These are phyloP conservation scores for Trametes sanguinea DNA, from an alignment of 768 basidiomycete genomes.

Conservation along the genomic window DNA sequence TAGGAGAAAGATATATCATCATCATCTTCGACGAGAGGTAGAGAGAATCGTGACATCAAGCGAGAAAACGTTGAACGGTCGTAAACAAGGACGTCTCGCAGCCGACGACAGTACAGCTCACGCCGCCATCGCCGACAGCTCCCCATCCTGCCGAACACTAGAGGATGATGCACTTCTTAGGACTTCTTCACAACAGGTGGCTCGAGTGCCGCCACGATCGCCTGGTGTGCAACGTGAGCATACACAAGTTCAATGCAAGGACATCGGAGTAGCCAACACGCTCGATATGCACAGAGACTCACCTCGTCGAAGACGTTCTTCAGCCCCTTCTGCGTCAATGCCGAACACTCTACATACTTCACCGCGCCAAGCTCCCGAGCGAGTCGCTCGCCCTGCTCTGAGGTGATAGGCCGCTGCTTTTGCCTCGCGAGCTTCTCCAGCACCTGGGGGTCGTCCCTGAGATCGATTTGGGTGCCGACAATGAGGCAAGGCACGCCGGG, in stretches of 20 bases:
- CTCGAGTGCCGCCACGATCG: constrained; percentile 97
- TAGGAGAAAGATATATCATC: constrained; percentile 26
- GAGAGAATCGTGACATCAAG: constrained; percentile 31
- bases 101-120: constrained; percentile 2
- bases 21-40: constrained; percentile 13
- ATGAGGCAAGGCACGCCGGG: constrained; percentile 99
- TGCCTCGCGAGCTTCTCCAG: constrained; percentile 94
- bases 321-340: constrained; percentile 97
- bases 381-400: constrained; percentile 89
- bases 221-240: constrained; percentile 47
- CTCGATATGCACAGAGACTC: constrained; percentile 34
- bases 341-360: constrained; percentile 99
- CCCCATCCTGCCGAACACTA: constrained; percentile 44
- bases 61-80: constrained; percentile 23
- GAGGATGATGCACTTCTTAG: constrained; percentile 79
- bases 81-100: constrained; percentile 14
- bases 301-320: constrained; percentile 99
- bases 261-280: background rate
- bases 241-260: background rate
- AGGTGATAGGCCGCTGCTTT: constrained; percentile 91
- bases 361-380: constrained; percentile 98
- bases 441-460: constrained; percentile 91
- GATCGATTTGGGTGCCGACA: constrained; percentile 97
- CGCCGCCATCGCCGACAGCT: background rate
- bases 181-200: constrained; percentile 88